Evolutionary conservation across 257 asterid genomes (phyloP).

Genomic region (Buddleja alternifolia): DNA sequence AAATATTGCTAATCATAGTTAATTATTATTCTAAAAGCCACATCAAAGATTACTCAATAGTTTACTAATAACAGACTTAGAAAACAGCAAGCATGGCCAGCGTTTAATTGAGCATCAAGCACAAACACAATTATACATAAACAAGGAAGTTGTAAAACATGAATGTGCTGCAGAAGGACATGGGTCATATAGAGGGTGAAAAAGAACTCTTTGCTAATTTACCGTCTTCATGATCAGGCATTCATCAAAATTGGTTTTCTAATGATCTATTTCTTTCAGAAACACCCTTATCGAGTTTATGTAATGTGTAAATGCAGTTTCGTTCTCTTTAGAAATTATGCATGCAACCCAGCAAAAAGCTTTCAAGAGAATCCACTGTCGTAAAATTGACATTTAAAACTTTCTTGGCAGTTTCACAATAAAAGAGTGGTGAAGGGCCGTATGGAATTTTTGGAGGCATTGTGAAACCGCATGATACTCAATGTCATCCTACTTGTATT

Average conservation of each 20-base stretch:
- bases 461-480: slow-evolving; percentile 1
- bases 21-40: background rate
- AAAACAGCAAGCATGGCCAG: slow-evolving; percentile 11
- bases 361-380: too few species aligned
- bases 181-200: slow-evolving; percentile 1
- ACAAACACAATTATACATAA: background rate
- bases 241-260: background rate
- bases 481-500: background rate
- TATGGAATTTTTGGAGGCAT: background rate
- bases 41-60: slow-evolving; percentile 17
- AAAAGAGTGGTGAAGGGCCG: background rate
- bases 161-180: slow-evolving; percentile 5
- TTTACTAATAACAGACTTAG: slow-evolving; percentile 19
- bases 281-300: too few species aligned
- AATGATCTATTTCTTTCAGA: too few species aligned
- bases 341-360: too few species aligned
- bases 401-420: background rate
- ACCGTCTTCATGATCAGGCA: slow-evolving; percentile 10
- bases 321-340: too few species aligned
- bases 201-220: slow-evolving; percentile 18
- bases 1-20: background rate
- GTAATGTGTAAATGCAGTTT: too few species aligned
- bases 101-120: slow-evolving; percentile 23
- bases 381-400: background rate
- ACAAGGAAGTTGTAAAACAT: slow-evolving; percentile 18